phyloP scores from a whole-genome alignment of 805 yeast genomes.

The Sugiyamaella valdiviana region DNA sequence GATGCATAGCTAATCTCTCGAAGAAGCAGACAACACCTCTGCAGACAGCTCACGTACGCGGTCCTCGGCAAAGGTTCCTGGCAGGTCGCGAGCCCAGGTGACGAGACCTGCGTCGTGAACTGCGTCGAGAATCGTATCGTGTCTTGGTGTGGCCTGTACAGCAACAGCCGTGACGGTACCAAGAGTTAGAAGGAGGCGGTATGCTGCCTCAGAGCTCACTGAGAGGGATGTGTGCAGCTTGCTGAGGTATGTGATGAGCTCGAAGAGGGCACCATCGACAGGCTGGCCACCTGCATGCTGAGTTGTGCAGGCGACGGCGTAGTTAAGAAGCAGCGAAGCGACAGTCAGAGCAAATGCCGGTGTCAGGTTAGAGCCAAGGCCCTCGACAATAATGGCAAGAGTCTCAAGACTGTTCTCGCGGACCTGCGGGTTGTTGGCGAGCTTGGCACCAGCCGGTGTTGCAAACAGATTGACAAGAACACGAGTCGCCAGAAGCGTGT shows the following conservation, averaged over 20 bases:
- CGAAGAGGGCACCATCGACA: constrained; percentile 24
- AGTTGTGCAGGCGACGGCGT: constrained; percentile 33
- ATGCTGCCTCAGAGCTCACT: constrained; percentile 58
- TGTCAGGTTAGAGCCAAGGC: constrained; percentile 2
- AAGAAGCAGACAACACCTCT: neutral
- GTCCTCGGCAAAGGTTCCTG: neutral
- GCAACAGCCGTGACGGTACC: constrained; percentile 45
- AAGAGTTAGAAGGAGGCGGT: constrained; percentile 53
- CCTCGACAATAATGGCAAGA: constrained; percentile 13
- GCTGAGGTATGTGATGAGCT: constrained; percentile 27
- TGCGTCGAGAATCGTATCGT: neutral
- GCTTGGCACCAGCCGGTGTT: constrained; percentile 23
- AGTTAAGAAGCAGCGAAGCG: constrained; percentile 48
- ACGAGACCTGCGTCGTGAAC: neutral
- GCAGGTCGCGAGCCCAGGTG: neutral
- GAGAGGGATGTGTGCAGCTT: constrained; percentile 30
- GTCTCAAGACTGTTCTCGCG: constrained; percentile 27
- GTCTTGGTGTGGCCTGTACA: neutral
- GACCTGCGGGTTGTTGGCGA: constrained; percentile 23
- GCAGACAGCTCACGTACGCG: neutral
- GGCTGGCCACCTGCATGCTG: constrained; percentile 7
- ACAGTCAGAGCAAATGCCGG: constrained; percentile 32
- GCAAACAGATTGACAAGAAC: constrained; percentile 50
- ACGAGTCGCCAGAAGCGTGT: constrained; percentile 52
- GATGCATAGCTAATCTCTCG: neutral